Percentiles rank a stretch among this genome's conserved stretches.
These are phyloP conservation scores for Mentha longifolia DNA, from an alignment of 257 asterid species.

Conservation along the genomic window DNA sequence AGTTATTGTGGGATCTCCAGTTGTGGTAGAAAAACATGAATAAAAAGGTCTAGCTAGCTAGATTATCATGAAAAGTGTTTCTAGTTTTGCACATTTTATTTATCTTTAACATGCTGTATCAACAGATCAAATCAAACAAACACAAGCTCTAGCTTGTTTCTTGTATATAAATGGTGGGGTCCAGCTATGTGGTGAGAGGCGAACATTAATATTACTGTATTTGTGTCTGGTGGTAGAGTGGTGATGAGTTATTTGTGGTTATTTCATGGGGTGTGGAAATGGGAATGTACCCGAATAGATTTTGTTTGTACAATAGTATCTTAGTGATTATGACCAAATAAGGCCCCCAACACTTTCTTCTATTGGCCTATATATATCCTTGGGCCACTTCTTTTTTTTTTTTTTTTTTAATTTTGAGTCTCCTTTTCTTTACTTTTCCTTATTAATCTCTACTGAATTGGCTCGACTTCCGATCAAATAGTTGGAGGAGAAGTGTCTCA, in stretches of 20 bases:
- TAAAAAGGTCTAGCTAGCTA: neutral
- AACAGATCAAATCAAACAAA: no score
- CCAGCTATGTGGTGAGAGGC: neutral
- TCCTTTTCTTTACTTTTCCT: no score
- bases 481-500: no score
- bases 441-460: no score
- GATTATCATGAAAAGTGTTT: conserved; percentile 6
- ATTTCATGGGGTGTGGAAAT: neutral
- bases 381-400: conserved; percentile 23
- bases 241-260: neutral
- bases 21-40: neutral
- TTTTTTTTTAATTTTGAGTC: no score
- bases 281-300: neutral
- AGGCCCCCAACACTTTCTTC: conserved; percentile 5
- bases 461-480: no score
- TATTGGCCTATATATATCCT: neutral
- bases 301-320: conserved; percentile 31
- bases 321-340: conserved; percentile 26
- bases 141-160: no score
- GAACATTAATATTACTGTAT: neutral
- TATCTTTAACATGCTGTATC: no score
- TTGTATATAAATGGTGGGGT: neutral
- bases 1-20: neutral
- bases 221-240: neutral
- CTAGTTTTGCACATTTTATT: neutral